Evolutionary conservation across 352 stramenopile genomes (phyloP).

Genomic region (Phytopythium ostracodes): DNA sequence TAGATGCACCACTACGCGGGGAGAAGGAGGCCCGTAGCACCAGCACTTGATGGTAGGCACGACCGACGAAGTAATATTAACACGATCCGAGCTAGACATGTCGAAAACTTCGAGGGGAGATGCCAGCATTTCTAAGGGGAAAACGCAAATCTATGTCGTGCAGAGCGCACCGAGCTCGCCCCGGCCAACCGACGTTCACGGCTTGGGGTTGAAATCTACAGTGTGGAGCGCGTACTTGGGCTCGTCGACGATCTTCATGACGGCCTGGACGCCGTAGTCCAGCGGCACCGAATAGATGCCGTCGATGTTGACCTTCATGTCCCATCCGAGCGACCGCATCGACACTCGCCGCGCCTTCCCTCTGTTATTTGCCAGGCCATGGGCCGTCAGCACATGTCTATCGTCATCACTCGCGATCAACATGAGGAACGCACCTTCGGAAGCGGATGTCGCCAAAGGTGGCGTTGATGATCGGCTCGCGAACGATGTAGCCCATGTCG

Average conservation of each 20-base stretch:
- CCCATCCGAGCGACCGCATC: slow-evolving; percentile 85
- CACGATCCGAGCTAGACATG: background rate
- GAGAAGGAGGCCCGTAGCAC: background rate
- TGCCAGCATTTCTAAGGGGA: background rate
- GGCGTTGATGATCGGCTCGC: slow-evolving; percentile 88
- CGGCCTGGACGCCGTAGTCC: slow-evolving; percentile 86
- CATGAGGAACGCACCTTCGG: slow-evolving; percentile 43
- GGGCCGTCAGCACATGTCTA: background rate
- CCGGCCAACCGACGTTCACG: slow-evolving; percentile 9
- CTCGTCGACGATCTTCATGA: slow-evolving; percentile 88
- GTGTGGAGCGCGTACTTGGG: slow-evolving; percentile 85
- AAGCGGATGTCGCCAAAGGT: slow-evolving; percentile 89
- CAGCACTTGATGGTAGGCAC: background rate
- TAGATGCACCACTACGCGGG: background rate
- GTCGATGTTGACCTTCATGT: slow-evolving; percentile 88
- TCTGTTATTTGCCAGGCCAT: slow-evolving; percentile 19
- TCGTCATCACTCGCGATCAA: background rate
- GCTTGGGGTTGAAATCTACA: slow-evolving; percentile 54
- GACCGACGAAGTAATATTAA: background rate
- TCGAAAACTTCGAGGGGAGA: background rate
- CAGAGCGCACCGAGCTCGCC: background rate
- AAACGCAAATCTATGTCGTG: slow-evolving; percentile 9
- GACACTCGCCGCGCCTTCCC: slow-evolving; percentile 80
- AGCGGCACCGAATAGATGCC: slow-evolving; percentile 85
- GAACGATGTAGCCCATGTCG: slow-evolving; percentile 85